Base-by-base conservation (phyloP, 306 rosid genomes). In the Sesbania bispinosa region DNA sequence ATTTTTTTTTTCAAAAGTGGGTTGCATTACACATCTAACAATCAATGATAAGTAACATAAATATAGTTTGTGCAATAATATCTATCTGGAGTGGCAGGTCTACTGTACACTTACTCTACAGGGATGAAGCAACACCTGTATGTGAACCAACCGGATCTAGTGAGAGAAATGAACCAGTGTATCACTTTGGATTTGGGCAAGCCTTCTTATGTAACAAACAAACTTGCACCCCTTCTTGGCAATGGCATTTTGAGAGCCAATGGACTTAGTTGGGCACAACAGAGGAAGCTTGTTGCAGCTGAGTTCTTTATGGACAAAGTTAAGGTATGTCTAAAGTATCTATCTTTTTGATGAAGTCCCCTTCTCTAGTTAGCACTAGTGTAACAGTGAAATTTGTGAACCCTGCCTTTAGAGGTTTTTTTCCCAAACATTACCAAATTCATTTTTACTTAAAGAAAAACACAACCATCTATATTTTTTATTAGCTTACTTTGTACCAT, bases 291-390 rank as follows among this genome's bases (percentile, higher is more conserved):
- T 33, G 83, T 94, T 20, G 95, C 97, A 1, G 90, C 97, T 23
- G 96, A 94, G 77, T 94, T 94, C 79, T 94, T 84, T 85, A 86
- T 84, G 88, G 86, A 87, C 81, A 92, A 87, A 81, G 97, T 94
- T 48, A 89, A 89, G 95, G 99, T 88, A 75, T 9, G 4, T 7
- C 35, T 2, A 14, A 15, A 30, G 7, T 6, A 35, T 35, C 10
- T 35, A n/a, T n/a, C n/a, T n/a, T n/a, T 1, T 5, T 32, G 1
- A 32, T 32, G 7, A 32, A 23, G 36, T 5, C 27, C 23, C n/a
- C 24, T 4, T 51, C 5, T 21, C 58, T 20, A 23, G 58, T 23
- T 21, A 51, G 11, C 30, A 51, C 58, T 21, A 21, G 16, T 52
- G 15, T 0, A 53, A 23, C 36, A 6, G 15, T 53, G 16, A 11